Evolutionary conservation across 495 filamentous ascomycete species (phyloP).

Genomic region (Annulohypoxylon moriforme): DNA sequence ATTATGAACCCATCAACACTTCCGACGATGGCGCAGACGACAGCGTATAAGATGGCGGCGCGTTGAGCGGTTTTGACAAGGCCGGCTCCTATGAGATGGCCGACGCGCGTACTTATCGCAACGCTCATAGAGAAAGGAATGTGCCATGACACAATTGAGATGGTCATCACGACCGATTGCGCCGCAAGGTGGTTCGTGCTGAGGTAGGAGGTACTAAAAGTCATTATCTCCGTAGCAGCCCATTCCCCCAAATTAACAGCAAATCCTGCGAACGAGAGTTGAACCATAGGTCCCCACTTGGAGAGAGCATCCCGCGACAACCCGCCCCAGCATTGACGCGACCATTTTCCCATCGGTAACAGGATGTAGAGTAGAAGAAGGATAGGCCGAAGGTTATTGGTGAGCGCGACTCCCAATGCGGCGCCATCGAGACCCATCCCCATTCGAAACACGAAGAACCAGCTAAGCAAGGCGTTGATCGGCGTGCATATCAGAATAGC

Average conservation of each 20-base stretch:
- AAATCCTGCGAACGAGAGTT: conserved; percentile 66
- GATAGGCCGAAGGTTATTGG: conserved; percentile 64
- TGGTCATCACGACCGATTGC: conserved; percentile 72
- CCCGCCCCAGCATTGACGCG: conserved; percentile 66
- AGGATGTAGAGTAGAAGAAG: conserved; percentile 63
- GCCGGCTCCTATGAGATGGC: conserved; percentile 70
- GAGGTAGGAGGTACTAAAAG: conserved; percentile 62
- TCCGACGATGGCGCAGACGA: conserved; percentile 49
- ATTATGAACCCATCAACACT: conserved; percentile 50
- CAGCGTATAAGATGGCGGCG: conserved; percentile 47
- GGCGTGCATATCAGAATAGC: conserved; percentile 76
- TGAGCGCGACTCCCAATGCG: conserved; percentile 65
- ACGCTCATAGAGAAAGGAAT: conserved; percentile 75
- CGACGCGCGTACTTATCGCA: conserved; percentile 71
- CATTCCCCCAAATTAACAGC: conserved; percentile 69
- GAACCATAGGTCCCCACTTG: conserved; percentile 68
- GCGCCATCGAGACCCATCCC: conserved; percentile 69
- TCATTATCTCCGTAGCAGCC: conserved; percentile 67
- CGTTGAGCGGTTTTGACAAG: conserved; percentile 47
- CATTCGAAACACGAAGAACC: conserved; percentile 75
- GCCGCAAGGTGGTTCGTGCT: conserved; percentile 67
- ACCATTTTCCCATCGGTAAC: conserved; percentile 51
- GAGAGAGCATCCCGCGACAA: conserved; percentile 60
- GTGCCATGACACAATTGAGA: conserved; percentile 71
- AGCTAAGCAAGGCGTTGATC: conserved; percentile 78